phyloP scores from a whole-genome alignment of 768 basidiomycete genomes.

The Psilocybe cyanescens region DNA sequence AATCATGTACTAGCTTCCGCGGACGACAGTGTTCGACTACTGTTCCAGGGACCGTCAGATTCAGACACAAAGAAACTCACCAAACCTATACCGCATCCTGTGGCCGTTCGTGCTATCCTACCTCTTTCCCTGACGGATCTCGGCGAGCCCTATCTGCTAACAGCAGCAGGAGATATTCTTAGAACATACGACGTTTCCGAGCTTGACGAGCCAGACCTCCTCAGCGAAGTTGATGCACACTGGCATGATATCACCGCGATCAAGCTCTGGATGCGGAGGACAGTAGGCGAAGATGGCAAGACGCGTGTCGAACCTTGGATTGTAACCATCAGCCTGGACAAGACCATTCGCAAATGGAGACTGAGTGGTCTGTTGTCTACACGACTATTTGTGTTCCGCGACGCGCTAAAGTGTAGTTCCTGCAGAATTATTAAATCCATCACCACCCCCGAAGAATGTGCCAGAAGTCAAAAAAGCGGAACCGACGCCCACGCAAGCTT shows the following conservation, averaged over 20 bases:
- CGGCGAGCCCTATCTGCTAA: slow-evolving; percentile 76
- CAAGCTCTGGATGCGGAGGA: slow-evolving; percentile 67
- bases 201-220: slow-evolving; percentile 65
- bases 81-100: slow-evolving; percentile 61
- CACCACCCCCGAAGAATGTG: slow-evolving; percentile 13
- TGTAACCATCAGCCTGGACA: slow-evolving; percentile 83
- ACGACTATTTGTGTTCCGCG: neutral
- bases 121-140: slow-evolving; percentile 66
- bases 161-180: slow-evolving; percentile 84
- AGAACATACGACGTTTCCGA: slow-evolving; percentile 79
- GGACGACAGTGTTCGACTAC: slow-evolving; percentile 81
- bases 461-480: neutral
- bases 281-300: slow-evolving; percentile 44
- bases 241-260: slow-evolving; percentile 88
- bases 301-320: slow-evolving; percentile 78
- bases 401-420: neutral
- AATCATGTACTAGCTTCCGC: slow-evolving; percentile 68
- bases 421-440: slow-evolving; percentile 46
- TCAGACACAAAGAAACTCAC: slow-evolving; percentile 34
- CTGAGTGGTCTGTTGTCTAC: slow-evolving; percentile 54
- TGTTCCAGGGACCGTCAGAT: slow-evolving; percentile 42
- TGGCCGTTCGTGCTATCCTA: slow-evolving; percentile 74
- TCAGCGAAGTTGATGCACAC: slow-evolving; percentile 83
- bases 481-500: neutral
- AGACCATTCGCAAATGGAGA: slow-evolving; percentile 86